Evolutionary conservation across 2,329 filamentous ascomycete species (phyloP), one percentile per base, ranked within the genome.

Genomic region (Penicillium verrucosum): DNA sequence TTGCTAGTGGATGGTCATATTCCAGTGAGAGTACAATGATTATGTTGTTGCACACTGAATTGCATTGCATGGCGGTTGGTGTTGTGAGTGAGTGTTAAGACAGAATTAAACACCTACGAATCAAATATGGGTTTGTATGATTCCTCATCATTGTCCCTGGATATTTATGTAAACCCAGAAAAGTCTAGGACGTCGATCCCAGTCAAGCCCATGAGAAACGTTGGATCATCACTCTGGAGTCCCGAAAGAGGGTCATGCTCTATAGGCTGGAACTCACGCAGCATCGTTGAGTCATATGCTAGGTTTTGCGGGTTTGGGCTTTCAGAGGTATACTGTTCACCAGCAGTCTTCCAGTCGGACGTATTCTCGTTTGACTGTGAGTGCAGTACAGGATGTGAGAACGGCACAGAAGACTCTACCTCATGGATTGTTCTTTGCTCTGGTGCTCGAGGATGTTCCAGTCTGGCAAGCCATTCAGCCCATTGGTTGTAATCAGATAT

Each of bases 121-220:
- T 32, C 30, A 32, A 32, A 32, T 32, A 32, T 32, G 11, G 30
- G 5, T 32, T 32, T 10, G 11, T 10, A 12, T 32, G 2, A 11
- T 32, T 32, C 11, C 30, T 32, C 11, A 32, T 32, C 12, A 32
- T 32, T 32, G 30, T 32, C 11, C 30, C 12, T 32, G 30, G 30
- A 32, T 32, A 32, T 32, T 32, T 16, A 51, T 16, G 57, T 56
- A n/a, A 61, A 23, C 5, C 42, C 51, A 8, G 57, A 60, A 14
- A 60, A 58, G 70, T 65, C 63, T 11, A 69, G 48, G 25, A 66
- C 57, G 56, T 68, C 65, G 25, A 68, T 51, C 4, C 68, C 67
- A n/a, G 66, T 69, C 14, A 70, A 52, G 1, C 66, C 66, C 62
- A 66, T 68, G n/a, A 69, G 56, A 30, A 68, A 67, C 2, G 61